Base-by-base conservation (phyloP, 2,329 filamentous ascomycete genomes). In the Colletotrichum tabaci region DNA sequence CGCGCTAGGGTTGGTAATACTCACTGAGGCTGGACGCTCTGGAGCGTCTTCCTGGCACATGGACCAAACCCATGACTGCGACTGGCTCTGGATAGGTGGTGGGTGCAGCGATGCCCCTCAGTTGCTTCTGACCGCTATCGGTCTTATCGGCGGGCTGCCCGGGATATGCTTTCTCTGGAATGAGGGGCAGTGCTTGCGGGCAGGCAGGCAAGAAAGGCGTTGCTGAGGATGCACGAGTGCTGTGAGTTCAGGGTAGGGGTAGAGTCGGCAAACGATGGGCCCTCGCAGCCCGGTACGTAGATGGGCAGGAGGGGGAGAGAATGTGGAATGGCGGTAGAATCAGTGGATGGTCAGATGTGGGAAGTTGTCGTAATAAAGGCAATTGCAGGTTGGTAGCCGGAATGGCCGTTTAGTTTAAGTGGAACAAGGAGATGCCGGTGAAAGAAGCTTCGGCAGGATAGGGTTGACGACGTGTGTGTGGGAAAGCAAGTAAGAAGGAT, bases 11-110 rank as follows among this genome's bases (percentile, higher is more conserved):
- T 67, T 64, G 69, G 60, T 64, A 64, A 72, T 65, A 72, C 69
- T 72, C 69, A 72, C 69, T 69, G 69, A 72, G 69, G 69, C 69
- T 72, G 66, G 69, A 72, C 60, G 69, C 65, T 69, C 69, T 72
- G 53, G 69, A 72, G 65, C 69, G 69, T 72, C 69, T 70, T 63
- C 72, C 72, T 53, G 74, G 74, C 74, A 74, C 74, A 74, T 74
- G 74, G 60, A 74, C 72, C 63, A 74, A 67, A 69, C 72, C 73
- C 73, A 74, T 74, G 69, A 70, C 62, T 72, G 64, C 60, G 64
- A 74, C 72, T 74, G 73, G 73, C 70, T 72, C 60, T 60, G 6
- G 38, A 38, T 63, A 23, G 35, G 61, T 38, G 52, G 64, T 71
- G 60, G 58, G 47, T 71, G 70, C 61, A 72, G 67, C 53, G 62